Evolutionary conservation across 2,329 filamentous ascomycete species (phyloP), one percentile per base, ranked within the genome.

Genomic region (Penicillium italicum): DNA sequence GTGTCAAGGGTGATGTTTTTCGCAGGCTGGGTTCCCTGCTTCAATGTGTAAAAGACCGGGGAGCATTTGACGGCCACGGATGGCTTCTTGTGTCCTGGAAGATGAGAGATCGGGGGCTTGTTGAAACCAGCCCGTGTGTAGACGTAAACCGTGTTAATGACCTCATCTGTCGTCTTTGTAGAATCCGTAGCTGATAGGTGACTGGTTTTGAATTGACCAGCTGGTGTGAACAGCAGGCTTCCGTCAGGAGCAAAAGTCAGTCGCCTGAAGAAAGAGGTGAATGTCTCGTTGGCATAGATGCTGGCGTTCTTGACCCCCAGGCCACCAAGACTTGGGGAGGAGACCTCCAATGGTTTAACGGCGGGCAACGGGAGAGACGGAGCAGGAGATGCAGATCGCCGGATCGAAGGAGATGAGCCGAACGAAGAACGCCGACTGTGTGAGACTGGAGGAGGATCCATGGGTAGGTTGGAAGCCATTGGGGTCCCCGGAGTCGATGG

Each of bases 91-190:
- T 97, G 93, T 1, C 94, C 94, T 0, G 94, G 94, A 7, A 99
- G 81, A 74, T 97, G 94, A 7, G 93, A 91, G 55, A 97, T 89
- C 2, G 94, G 94, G 1, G 94, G 91, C 72, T 95, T 97, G 76
- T 97, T 97, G 69, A 99, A 91, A 24, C 94, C 94, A 30, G 92
- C 94, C 65, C 94, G 83, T 0, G 93, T 97, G 74, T 99, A 99
- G 51, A 99, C 94, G 74, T 99, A 99, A 22, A 99, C 95, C 0
- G 94, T 99, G 70, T 99, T 99, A 66, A 89, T 91, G 49, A 97
- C 83, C 63, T 99, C 93, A 64, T 94, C 93, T 0, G 82, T 82
- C 0, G 85, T 82, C 72, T 92, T 96, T 2, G 80, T 70, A n/a
- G 80, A 76, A 59, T 91, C 89, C 46, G 83, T 83, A 22, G 86